Conservation (phyloP, 306 rosid species). For the Datisca glomerata region DNA sequence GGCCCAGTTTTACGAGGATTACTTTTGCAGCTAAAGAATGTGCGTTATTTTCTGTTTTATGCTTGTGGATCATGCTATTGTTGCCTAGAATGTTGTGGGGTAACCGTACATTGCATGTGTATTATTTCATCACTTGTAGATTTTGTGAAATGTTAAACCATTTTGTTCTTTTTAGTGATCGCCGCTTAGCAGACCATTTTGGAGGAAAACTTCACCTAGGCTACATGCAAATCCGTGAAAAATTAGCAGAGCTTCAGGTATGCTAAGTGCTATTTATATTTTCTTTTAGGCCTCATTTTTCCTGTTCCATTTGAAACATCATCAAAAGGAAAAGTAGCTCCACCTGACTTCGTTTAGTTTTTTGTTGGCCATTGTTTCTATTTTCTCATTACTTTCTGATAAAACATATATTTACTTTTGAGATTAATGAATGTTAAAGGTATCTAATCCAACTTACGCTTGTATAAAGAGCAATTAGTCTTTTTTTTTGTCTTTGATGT, state of each 20-base stretch:
- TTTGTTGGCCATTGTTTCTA: too few relatives aligned
- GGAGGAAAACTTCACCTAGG: slow-evolving; percentile 99
- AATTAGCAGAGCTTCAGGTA: slow-evolving; percentile 90
- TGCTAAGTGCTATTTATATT: too few relatives aligned
- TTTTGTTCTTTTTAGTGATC: slow-evolving; percentile 71
- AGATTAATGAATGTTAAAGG: too few relatives aligned
- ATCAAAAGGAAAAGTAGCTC: too few relatives aligned
- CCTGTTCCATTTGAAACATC: too few relatives aligned
- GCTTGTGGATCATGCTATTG: slow-evolving; percentile 81
- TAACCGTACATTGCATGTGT: slow-evolving; percentile 14
- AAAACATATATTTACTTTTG: too few relatives aligned
- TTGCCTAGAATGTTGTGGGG: slow-evolving; percentile 47
- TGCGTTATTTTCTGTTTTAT: slow-evolving; percentile 94
- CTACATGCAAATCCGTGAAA: slow-evolving; percentile 97
- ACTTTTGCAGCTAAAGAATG: slow-evolving; percentile 99
- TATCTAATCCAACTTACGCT: too few relatives aligned
- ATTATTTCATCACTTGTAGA: slow-evolving; percentile 13
- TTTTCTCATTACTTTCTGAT: too few relatives aligned
- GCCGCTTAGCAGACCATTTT: slow-evolving; percentile 98
- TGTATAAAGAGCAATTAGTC: too few relatives aligned
- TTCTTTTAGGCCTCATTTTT: too few relatives aligned
- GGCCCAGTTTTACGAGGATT: slow-evolving; percentile 99
- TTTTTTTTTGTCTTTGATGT: slow-evolving; percentile 6
- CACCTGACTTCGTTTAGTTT: too few relatives aligned
- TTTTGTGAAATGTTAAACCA: slow-evolving; percentile 19